A percentile compares a stretch with the other conserved stretches of the same genome.
These are phyloP conservation scores for Nakaseomyces delphensis DNA, from an alignment of 1,139 yeast genomes.

Conservation along the genomic window DNA sequence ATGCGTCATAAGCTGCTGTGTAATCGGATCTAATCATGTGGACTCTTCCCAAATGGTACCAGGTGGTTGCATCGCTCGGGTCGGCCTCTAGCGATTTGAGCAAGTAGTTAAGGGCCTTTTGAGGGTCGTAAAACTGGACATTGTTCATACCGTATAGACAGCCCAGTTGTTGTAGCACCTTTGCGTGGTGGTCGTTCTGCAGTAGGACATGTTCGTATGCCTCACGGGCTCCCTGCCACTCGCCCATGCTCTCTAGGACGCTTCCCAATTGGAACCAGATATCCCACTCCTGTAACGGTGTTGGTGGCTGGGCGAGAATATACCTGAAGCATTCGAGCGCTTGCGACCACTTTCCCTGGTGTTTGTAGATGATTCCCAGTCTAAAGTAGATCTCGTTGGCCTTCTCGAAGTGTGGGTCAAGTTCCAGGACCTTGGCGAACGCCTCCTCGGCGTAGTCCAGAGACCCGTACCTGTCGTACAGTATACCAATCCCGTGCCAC, in stretches of 20 bases:
- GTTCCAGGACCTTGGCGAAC: constrained; percentile 85
- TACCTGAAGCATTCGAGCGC: constrained; percentile 92
- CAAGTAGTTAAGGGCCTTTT: constrained; percentile 70
- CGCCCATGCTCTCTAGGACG: constrained; percentile 88
- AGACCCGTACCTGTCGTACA: constrained; percentile 92
- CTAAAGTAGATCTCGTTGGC: constrained; percentile 94
- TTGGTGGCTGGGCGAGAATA: constrained; percentile 83
- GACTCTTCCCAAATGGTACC: constrained; percentile 95
- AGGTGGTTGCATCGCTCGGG: constrained; percentile 84
- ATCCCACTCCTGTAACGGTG: constrained; percentile 91
- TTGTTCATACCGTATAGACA: constrained; percentile 83
- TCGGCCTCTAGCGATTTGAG: constrained; percentile 85
- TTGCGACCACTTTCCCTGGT: constrained; percentile 77
- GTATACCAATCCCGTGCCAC: constrained; percentile 97
- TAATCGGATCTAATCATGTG: constrained; percentile 95
- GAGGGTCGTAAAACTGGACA: constrained; percentile 63
- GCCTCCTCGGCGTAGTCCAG: constrained; percentile 97
- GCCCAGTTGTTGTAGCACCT: constrained; percentile 91
- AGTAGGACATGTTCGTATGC: constrained; percentile 89
- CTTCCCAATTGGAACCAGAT: constrained; percentile 98
- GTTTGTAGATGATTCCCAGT: constrained; percentile 93
- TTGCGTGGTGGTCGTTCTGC: constrained; percentile 89
- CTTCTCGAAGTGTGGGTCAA: constrained; percentile 93
- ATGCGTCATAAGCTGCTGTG: constrained; percentile 93
- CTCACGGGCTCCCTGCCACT: constrained; percentile 83